Evolutionary conservation across 2,329 filamentous ascomycete genomes (phyloP), one percentile per base, ranked within the genome.

Genomic region (Exophiala viscosa): DNA sequence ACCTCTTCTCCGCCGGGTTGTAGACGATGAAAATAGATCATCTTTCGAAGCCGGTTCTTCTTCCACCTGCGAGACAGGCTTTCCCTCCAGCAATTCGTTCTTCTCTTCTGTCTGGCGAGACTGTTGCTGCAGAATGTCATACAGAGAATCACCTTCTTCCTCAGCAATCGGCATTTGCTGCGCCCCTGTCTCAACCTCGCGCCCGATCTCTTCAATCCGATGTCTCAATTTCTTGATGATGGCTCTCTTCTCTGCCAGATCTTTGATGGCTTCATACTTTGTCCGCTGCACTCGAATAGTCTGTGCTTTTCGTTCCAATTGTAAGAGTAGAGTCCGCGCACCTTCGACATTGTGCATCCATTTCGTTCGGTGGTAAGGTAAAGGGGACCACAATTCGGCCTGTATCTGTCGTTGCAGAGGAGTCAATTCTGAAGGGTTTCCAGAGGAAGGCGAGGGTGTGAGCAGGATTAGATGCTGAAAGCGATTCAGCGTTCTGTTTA

Each of bases 261-360:
- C 70, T 3, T 67, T 66, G 43, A 72, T 67, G 20, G 69, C 65
- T 45, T 70, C 68, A 48, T 73, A 66, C 32, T 70, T 69, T 13
- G 65, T 64, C 14, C 71, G 66, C 33, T 66, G 65, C 0, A 68
- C 65, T 57, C 73, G 73, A 18, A 74, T 65, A 33, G 65, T 59
- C 13, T 71, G 67, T 17, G 73, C 66, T 15, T 62, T 67, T 28
- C 67, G 68, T 56, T 75, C 73, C 28, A 76, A 62, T 36, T 69
- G 65, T 34, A 70, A 63, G 18, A 75, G 67, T 36, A 70, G 62
- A 33, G 66, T 67, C 43, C 71, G 71, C 23, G 72, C 72, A 50
- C 75, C 73, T 61, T 75, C 73, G 45, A 75, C 64, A 58, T 75
- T 75, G 69, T 74, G 58, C 23, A 57, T 50, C 50, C 57, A 57